Base-by-base conservation (phyloP, 768 basidiomycete species). In the Boletus insuetus region DNA sequence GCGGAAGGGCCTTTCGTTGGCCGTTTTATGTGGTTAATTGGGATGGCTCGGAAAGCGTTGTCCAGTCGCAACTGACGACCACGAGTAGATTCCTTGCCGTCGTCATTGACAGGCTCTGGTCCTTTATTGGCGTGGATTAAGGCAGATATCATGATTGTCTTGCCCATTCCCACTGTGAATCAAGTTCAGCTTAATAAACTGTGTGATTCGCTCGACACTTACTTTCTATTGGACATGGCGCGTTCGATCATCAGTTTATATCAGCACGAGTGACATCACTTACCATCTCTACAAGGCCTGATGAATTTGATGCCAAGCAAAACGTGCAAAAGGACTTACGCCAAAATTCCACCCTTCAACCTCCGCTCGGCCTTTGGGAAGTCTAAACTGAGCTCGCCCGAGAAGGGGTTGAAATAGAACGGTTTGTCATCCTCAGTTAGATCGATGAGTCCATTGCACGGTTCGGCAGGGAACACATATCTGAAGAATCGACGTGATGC, bases 331-430 rank as follows among this genome's bases (percentile, higher is more conserved):
- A 45, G 29, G 4, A 75, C 89, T 70, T 72, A 96, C 81, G 95
- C 96, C 40, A 98, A 74, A 58, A 98, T 95, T 4, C 96, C 96
- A 24, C 95, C 94, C 64, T 80, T 79, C 50, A 89, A 86, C 57
- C 81, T 85, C 45, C 82, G 79, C 64, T 90, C 87, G 0, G 89
- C 85, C 64, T 78, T 88, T 0, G 96, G 96, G 61, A 96, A 93
- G 10, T 85, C 77, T 26, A 98, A 72, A 58, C 86, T 91, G 49
- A 98, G 74, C 67, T 98, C 94, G 11, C 95, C 91, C 11, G 90
- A 94, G 67, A 92, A 93, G 2, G 91, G 84, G 63, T 94, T 96
- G 77, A 91, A 91, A 72, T 93, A 96, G 66, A 96, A 95, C 0
- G 76, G 76, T 49, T 76, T 81, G 22, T 94, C 91, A 35, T 92